Evolutionary conservation across 805 yeast genomes (phyloP), one percentile per base, ranked within the genome.

Genomic region (Saccharomyces jurei): DNA sequence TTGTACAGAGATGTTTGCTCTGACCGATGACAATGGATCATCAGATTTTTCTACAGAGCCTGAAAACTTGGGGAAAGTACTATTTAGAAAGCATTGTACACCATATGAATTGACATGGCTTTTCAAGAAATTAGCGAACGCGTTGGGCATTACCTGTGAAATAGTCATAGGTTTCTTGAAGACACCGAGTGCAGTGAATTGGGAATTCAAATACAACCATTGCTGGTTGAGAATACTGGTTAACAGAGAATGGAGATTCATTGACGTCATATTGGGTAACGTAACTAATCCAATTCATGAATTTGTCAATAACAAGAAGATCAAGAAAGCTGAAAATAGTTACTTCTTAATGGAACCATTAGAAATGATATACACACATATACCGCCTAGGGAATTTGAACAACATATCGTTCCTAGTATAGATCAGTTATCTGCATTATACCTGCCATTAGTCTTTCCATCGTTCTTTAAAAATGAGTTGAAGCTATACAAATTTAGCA

Each of bases 351-450:
- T 87, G 2, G 81, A 84, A 60, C 99, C 99, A 0, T 71, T 83
- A 53, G 80, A 83, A 54, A 66, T 89, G 46, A 80, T 94, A 14
- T 86, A 85, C 58, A 87, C 97, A 0, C 99, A 94, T 69, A 82
- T 89, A 49, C 98, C 99, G 13, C 77, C 82, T 17, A 82, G 82
- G 55, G 81, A 81, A 47, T 85, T 81, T 56, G 85, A 87, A 59
- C 99, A 94, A 69, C 96, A 88, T 71, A 81, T 92, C 22, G 77
- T 81, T 30, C 98, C 97, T 3, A 88, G 95, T 2, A 73, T 92
- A 57, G 91, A 88, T 57, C 86, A 87, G 36, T 77, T 82, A 59
- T 81, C 86, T 25, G 91, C 94, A 14, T 77, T 89, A 55, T 81
- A 89, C 49, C 74, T 92, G 50, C 99, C 99, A 0, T 79, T 95